Base-by-base conservation (phyloP, 768 basidiomycete genomes). In the Boletus rubroflammeus region DNA sequence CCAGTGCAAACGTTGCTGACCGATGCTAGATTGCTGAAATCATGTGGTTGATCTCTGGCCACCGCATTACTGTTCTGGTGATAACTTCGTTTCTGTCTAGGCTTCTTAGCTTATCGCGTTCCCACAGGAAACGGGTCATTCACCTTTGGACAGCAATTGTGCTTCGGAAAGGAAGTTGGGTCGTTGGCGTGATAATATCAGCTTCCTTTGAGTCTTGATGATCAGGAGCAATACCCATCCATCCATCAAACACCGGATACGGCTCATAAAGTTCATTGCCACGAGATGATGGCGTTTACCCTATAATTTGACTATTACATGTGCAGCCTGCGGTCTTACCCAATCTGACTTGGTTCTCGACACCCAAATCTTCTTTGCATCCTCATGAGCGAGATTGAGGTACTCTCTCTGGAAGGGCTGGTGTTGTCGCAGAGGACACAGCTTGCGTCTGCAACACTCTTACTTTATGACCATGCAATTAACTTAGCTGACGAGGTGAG, bases 401-500 rank as follows among this genome's bases (percentile, higher is more conserved):
- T 0, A 17, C 48, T 47, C 26, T 17, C 7, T 9, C 0, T 2
- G 11, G n/a, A 10, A 1, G 41, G 38, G 1, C 2, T 5, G 8
- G 32, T 3, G n/a, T 29, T n/a, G 9, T 42, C 57, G 19, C 19
- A 17, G 21, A 31, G 50, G 50, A 39, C 8, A 40, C 32, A 9
- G 15, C 26, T 59, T 35, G 46, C 38, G 10, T 49, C 34, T 8
- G 29, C 47, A 29, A 59, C 57, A 7, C 48, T 60, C 32, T 35
- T 60, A 23, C 32, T 60, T 10, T 56, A 60, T 36, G 59, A 60
- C 23, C 59, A 60, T 17, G 46, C 29, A 19, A 55, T 55, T 25
- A 43, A 47, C n/a, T 31, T 60, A 1, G 31, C 15, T 10, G 48
- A 42, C 19, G 53, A 60, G 42, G 59, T 56, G 50, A 21, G 53